Conservation (phyloP, 176 grass and related monocot species). For the Carex cristatella region DNA sequence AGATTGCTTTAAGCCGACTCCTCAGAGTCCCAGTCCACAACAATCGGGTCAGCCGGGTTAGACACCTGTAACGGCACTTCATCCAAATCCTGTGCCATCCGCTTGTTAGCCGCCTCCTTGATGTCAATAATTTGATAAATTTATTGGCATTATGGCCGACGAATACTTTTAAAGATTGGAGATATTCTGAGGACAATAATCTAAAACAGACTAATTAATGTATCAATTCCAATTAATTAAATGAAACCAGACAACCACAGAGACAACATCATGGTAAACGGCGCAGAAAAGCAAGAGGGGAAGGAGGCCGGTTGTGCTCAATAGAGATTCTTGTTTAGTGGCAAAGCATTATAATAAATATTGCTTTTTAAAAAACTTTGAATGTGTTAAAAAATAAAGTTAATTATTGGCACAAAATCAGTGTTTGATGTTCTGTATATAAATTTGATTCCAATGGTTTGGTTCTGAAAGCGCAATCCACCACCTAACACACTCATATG, state of each 20-base stretch:
- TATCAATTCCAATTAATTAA: too few relatives aligned
- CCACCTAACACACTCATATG: neutral
- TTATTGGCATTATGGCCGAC: too few relatives aligned
- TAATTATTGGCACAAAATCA: neutral
- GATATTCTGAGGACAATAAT: too few relatives aligned
- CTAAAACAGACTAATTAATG: too few relatives aligned
- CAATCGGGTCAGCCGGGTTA: too few relatives aligned
- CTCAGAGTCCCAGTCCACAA: too few relatives aligned
- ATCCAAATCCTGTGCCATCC: too few relatives aligned
- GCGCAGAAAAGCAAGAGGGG: neutral
- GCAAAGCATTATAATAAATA: conserved; percentile 5
- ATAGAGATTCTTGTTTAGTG: conserved; percentile 12
- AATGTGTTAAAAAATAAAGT: conserved; percentile 8
- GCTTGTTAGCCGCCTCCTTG: too few relatives aligned
- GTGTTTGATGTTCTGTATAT: conserved; percentile 21
- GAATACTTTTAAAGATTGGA: too few relatives aligned
- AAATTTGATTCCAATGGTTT: conserved; percentile 16
- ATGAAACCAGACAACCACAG: neutral
- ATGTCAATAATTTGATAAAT: too few relatives aligned
- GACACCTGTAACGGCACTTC: too few relatives aligned
- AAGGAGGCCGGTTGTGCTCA: conserved; percentile 1
- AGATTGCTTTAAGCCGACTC: too few relatives aligned
- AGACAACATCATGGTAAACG: neutral
- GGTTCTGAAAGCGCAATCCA: conserved; percentile 24
- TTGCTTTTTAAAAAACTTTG: conserved; percentile 18